These are phyloP conservation scores for Fusarium bulbicola DNA, from an alignment of 2,329 filamentous ascomycete genomes.

Conservation along the genomic window DNA sequence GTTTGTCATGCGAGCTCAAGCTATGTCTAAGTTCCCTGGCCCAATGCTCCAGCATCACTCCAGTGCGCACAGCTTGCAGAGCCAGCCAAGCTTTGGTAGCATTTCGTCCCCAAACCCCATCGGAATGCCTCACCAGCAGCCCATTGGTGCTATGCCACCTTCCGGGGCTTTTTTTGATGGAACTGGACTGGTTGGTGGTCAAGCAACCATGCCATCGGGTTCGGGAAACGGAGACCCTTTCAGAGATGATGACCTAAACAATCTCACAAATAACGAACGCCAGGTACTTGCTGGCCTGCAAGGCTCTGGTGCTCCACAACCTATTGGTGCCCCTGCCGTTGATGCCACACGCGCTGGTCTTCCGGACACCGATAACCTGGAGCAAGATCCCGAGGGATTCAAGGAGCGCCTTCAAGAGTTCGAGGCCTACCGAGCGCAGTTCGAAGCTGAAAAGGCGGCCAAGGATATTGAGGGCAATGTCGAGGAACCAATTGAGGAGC, in stretches of 20 bases:
- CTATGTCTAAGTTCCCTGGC: slow-evolving; percentile 72
- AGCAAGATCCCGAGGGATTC: slow-evolving; percentile 66
- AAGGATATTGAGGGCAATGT: slow-evolving; percentile 48
- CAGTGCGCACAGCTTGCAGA: slow-evolving; percentile 94
- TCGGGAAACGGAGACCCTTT: slow-evolving; percentile 59
- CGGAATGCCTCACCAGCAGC: slow-evolving; percentile 62
- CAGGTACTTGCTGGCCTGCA: slow-evolving; percentile 58
- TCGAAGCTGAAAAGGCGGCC: slow-evolving; percentile 64
- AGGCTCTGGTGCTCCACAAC: slow-evolving; percentile 46
- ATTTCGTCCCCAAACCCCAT: slow-evolving; percentile 89
- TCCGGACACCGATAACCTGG: slow-evolving; percentile 60
- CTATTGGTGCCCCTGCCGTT: slow-evolving; percentile 47
- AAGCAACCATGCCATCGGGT: slow-evolving; percentile 35
- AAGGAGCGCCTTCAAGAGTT: slow-evolving; percentile 84
- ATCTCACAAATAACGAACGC: slow-evolving; percentile 65
- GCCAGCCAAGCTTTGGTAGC: slow-evolving; percentile 94
- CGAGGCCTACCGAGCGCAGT: slow-evolving; percentile 77
- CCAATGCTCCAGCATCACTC: slow-evolving; percentile 84
- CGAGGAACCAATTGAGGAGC: slow-evolving; percentile 40
- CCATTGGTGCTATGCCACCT: slow-evolving; percentile 66
- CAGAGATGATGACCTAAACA: slow-evolving; percentile 78
- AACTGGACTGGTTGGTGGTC: slow-evolving; percentile 49
- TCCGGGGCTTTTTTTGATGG: slow-evolving; percentile 76
- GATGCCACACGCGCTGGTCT: slow-evolving; percentile 56
- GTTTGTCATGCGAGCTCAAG: slow-evolving; percentile 86